Percentiles rank a stretch among this genome's conserved stretches.
These are phyloP conservation scores for Serendipita vermifera DNA, from an alignment of 768 basidiomycete genomes.

Conservation along the genomic window DNA sequence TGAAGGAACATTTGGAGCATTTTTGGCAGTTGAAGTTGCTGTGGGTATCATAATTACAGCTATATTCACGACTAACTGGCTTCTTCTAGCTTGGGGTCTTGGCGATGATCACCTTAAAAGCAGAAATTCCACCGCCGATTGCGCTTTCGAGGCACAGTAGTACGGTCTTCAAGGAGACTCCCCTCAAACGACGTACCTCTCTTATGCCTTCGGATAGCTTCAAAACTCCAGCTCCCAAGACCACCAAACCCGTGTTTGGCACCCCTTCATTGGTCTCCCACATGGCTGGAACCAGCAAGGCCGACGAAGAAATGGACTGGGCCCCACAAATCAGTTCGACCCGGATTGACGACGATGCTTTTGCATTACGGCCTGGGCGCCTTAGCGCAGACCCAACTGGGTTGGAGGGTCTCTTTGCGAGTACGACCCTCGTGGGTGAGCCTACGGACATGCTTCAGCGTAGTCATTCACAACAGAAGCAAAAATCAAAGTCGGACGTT, in stretches of 20 bases:
- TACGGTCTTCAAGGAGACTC: background rate
- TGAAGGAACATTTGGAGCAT: conserved; percentile 9
- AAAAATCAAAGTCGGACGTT: background rate
- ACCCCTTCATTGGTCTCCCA: conserved; percentile 15
- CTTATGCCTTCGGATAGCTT: conserved; percentile 10
- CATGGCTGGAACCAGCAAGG: background rate
- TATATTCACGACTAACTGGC: background rate
- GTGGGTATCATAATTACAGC: conserved; percentile 11
- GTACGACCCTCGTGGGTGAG: conserved; percentile 11
- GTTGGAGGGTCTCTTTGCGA: conserved; percentile 14
- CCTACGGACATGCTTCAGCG: background rate
- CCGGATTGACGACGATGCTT: background rate
- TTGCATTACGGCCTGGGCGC: conserved; percentile 11
- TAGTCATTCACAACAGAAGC: background rate
- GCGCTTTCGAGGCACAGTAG: conserved; percentile 1
- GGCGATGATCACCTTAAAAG: background rate
- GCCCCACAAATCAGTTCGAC: conserved; percentile 15
- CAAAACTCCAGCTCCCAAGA: background rate
- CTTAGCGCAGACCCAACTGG: conserved; percentile 16
- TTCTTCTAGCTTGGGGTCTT: background rate
- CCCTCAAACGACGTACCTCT: conserved; percentile 4
- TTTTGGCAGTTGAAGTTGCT: conserved; percentile 18
- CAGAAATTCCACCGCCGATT: background rate
- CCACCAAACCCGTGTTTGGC: conserved; percentile 22
- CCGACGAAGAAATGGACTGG: conserved; percentile 24